Conservation (phyloP, 2,329 filamentous ascomycete species). For the Diaporthe australafricana region DNA sequence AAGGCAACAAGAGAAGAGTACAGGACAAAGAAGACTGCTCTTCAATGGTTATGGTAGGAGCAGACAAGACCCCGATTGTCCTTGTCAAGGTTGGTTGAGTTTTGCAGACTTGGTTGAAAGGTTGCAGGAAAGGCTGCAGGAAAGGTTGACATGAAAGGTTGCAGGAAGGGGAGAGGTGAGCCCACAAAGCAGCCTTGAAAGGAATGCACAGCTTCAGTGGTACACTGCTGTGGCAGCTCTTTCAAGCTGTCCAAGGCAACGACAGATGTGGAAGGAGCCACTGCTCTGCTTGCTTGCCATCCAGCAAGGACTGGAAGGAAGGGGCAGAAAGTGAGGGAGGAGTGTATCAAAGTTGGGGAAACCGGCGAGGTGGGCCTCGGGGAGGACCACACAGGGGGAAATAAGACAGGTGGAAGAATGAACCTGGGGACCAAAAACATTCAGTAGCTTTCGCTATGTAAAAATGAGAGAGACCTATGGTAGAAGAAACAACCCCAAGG, state of each 20-base stretch:
- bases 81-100: neutral
- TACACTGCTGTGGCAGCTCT: neutral
- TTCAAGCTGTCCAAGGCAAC: neutral
- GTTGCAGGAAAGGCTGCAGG: neutral
- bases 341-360: neutral
- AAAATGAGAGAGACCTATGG: neutral
- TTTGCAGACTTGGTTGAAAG: neutral
- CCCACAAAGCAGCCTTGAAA: neutral
- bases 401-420: no score
- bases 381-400: neutral
- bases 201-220: neutral
- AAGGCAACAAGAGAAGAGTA: neutral
- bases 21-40: neutral
- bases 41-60: neutral
- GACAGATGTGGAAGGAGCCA: neutral
- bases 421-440: neutral
- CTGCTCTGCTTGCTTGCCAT: neutral
- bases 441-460: neutral
- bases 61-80: neutral
- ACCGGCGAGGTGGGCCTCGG: neutral
- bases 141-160: slow-evolving; percentile 13
- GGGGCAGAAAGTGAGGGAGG: neutral
- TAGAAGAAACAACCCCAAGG: neutral
- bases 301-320: neutral
- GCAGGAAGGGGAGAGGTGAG: neutral